Conservation (phyloP, 495 filamentous ascomycete genomes). For the Jackrogersella multiformis region DNA sequence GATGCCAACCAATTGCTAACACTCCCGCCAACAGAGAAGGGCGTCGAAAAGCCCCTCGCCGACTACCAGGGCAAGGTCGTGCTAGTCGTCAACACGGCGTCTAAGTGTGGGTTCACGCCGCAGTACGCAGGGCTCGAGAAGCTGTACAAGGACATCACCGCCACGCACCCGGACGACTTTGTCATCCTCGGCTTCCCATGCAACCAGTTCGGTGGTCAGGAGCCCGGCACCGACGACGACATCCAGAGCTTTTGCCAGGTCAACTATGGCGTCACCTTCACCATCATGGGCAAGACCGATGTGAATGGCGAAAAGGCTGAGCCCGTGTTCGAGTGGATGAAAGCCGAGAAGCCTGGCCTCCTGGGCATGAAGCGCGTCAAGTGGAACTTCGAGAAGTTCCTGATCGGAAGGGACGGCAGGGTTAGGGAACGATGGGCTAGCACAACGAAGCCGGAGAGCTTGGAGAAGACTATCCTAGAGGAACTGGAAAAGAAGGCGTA, state of each 20-base stretch:
- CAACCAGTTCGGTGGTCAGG: slow-evolving; percentile 95
- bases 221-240: slow-evolving; percentile 87
- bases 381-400: slow-evolving; percentile 99
- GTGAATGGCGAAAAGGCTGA: slow-evolving; percentile 87
- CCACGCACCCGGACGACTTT: slow-evolving; percentile 76
- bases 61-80: slow-evolving; percentile 88
- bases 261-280: slow-evolving; percentile 97
- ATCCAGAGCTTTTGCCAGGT: slow-evolving; percentile 92
- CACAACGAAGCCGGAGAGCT: slow-evolving; percentile 80
- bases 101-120: slow-evolving; percentile 98
- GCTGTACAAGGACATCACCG: slow-evolving; percentile 81
- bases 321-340: slow-evolving; percentile 89
- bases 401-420: slow-evolving; percentile 84
- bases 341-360: slow-evolving; percentile 81
- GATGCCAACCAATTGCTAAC: slow-evolving; percentile 8
- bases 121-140: slow-evolving; percentile 92
- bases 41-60: slow-evolving; percentile 71
- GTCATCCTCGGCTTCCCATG: slow-evolving; percentile 94
- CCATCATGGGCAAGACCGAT: slow-evolving; percentile 87
- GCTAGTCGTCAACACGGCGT: slow-evolving; percentile 97
- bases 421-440: slow-evolving; percentile 85
- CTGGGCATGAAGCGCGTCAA: slow-evolving; percentile 88
- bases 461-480: slow-evolving; percentile 78
- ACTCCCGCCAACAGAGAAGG: slow-evolving; percentile 69
- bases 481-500: slow-evolving; percentile 58